A percentile compares a stretch with the other conserved stretches of the same genome.
phyloP scores from a whole-genome alignment of 148 eudicot species.

The Fagopyrum homotropicum region DNA sequence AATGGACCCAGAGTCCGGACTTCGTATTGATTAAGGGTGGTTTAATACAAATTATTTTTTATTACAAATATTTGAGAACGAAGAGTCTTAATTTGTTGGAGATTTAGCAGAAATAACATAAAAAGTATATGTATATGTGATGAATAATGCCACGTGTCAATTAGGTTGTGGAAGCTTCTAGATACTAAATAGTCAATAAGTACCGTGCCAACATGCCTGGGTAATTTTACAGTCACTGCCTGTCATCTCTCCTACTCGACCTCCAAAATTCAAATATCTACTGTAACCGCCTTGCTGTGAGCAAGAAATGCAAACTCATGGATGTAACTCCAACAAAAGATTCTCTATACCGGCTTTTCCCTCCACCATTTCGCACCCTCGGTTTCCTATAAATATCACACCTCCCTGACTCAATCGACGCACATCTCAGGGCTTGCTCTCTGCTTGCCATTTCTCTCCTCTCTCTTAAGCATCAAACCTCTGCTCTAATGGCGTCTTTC shows the following conservation, averaged over 20 bases:
- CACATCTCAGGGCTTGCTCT: not conserved
- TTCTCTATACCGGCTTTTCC: constrained; percentile 5
- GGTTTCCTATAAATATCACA: not conserved
- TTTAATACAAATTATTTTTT: no score
- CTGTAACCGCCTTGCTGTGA: constrained; percentile 1
- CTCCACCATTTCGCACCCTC: not conserved
- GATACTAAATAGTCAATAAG: not conserved
- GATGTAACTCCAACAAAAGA: not conserved
- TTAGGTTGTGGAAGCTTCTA: not conserved
- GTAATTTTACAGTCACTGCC: not conserved
- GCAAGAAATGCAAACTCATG: not conserved
- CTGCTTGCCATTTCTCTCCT: no score
- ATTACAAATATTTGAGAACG: no score
- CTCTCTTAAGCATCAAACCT: constrained; percentile 1
- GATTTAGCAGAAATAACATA: not conserved
- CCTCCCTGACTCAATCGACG: not conserved
- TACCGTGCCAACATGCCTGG: not conserved
- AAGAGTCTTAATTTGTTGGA: no score
- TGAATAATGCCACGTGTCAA: not conserved
- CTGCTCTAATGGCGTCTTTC: constrained; percentile 9
- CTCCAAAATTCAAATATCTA: not conserved
- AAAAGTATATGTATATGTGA: not conserved
- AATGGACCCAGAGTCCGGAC: no score
- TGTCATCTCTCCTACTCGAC: not conserved
- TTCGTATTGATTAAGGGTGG: no score